A percentile compares a stretch with the other conserved stretches of the same genome.
Evolutionary conservation across 2,329 filamentous ascomycete genomes (phyloP).

Genomic region (Penicillium sclerotiorum): DNA sequence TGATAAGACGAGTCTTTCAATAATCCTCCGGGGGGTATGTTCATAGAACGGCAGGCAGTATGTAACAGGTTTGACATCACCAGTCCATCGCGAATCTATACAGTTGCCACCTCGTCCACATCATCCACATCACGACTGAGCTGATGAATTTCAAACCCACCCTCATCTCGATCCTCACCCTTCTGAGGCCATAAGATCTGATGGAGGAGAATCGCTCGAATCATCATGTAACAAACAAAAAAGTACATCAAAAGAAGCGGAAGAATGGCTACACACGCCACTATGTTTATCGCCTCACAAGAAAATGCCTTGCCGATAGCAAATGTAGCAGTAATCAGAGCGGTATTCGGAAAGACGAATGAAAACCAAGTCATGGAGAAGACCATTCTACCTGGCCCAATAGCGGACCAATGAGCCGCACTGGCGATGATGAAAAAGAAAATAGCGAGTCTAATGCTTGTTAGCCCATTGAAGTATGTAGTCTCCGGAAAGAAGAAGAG

Average conservation of each 20-base stretch:
- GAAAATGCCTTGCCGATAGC: constrained; percentile 67
- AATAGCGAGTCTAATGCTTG: constrained; percentile 59
- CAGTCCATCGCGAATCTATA: constrained; percentile 10
- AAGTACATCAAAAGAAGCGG: constrained; percentile 69
- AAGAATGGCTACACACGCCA: constrained; percentile 69
- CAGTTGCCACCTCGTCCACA: constrained; percentile 16
- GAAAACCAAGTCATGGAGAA: constrained; percentile 88
- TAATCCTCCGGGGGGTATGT: no score
- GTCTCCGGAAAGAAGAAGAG: background rate
- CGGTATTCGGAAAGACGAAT: constrained; percentile 81
- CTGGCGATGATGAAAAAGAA: constrained; percentile 84
- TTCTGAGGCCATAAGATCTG: constrained; percentile 78
- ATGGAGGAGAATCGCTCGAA: constrained; percentile 64
- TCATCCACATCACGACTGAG: constrained; percentile 31
- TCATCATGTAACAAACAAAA: constrained; percentile 69
- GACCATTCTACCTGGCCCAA: constrained; percentile 62
- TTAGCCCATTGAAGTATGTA: constrained; percentile 10
- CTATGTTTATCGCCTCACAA: constrained; percentile 62
- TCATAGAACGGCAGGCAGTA: background rate
- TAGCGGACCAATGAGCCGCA: constrained; percentile 72
- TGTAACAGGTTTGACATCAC: background rate
- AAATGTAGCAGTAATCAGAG: constrained; percentile 71
- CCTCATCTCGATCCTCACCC: constrained; percentile 65
- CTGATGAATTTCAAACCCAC: constrained; percentile 54
- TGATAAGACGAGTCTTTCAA: background rate